Base-by-base conservation (phyloP, 192 early-diverging fungal species). In the Backusella liffmaniae region DNA sequence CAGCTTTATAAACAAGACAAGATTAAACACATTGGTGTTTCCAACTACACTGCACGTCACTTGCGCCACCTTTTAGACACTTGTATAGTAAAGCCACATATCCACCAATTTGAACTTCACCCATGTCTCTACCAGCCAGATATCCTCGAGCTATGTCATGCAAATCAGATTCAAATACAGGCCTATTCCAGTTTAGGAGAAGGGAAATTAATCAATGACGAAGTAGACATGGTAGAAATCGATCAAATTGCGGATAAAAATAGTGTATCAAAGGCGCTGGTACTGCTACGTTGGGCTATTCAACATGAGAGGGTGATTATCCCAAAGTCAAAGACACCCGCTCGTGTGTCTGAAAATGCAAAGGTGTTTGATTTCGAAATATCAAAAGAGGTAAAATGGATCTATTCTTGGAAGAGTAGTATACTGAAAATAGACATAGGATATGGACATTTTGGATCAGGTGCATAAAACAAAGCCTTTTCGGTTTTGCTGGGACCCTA, bases 101-200 rank as follows among this genome's bases (percentile, higher is more conserved):
- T 94, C 12, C 88, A 90, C 29, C 93, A 94, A 79, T 87, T 90
- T 51, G 92, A 94, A 78, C 68, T 92, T 18, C 92, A 94, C 56
- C 93, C 92, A 0, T 85, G 88, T 8, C 81, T 88, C 15, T 82
- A 84, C 26, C 89, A 93, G 79, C 68, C 75, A 1, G 86, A 89
- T 23, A 65, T 94, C 1, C n/a, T 91, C 37, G 68, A 85, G 7
- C 85, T 87, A 29, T 93, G 92, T 75, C 67, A 82, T 9, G 34
- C 77, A 7, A 81, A 91, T 66, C 65, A 80, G 4, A 91, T 94
- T 67, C 82, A 84, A 30, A 82, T 92, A 39, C 88, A 90, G 44
- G 92, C 93, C 16, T 94, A 94, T 74, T 90, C 89, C 9, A 92
- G 90, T 76, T 78, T 94, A 1, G 93, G 93, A 7, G 89, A 92